Evolutionary conservation across 2,329 filamentous ascomycete genomes (phyloP).

Genomic region (Cladosporium sp.): DNA sequence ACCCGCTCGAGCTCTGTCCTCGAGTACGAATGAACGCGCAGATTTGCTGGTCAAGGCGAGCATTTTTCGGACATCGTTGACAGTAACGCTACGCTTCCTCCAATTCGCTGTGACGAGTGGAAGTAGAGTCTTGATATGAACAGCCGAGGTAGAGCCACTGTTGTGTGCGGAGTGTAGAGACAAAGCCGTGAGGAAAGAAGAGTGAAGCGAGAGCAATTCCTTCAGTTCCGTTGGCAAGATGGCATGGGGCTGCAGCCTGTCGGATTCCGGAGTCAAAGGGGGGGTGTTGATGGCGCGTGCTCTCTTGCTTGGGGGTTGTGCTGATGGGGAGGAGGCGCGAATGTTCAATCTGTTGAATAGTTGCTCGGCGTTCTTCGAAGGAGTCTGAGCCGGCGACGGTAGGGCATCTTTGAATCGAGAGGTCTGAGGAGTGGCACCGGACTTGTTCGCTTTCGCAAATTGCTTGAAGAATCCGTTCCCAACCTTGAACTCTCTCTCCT

Average conservation of each 20-base stretch:
- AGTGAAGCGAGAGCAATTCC: slow-evolving; percentile 42
- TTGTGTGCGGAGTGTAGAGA: slow-evolving; percentile 48
- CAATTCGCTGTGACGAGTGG: slow-evolving; percentile 40
- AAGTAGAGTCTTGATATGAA: slow-evolving; percentile 37
- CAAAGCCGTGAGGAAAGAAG: slow-evolving; percentile 46
- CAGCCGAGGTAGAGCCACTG: slow-evolving; percentile 38
- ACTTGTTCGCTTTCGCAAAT: slow-evolving; percentile 13
- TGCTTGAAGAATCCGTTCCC: slow-evolving; percentile 17
- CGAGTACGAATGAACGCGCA: slow-evolving; percentile 22
- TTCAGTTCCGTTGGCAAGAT: slow-evolving; percentile 38
- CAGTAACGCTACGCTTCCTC: slow-evolving; percentile 42
- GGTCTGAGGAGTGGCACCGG: slow-evolving; percentile 24
- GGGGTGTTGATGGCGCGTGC: slow-evolving; percentile 28
- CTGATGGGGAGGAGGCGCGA: slow-evolving; percentile 18
- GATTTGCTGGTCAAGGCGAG: slow-evolving; percentile 35
- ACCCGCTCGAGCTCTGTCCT: slow-evolving; percentile 29
- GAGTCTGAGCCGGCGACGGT: slow-evolving; percentile 31
- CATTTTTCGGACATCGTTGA: slow-evolving; percentile 43
- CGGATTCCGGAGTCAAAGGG: slow-evolving; percentile 26
- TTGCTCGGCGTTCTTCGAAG: slow-evolving; percentile 29
- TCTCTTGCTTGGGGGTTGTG: slow-evolving; percentile 18
- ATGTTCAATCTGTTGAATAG: slow-evolving; percentile 33
- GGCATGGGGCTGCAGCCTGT: slow-evolving; percentile 16
- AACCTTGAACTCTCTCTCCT: slow-evolving; percentile 15
- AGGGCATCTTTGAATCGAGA: slow-evolving; percentile 30